Conservation (phyloP, 495 filamentous ascomycete genomes). For the Chaetomium tenue region DNA sequence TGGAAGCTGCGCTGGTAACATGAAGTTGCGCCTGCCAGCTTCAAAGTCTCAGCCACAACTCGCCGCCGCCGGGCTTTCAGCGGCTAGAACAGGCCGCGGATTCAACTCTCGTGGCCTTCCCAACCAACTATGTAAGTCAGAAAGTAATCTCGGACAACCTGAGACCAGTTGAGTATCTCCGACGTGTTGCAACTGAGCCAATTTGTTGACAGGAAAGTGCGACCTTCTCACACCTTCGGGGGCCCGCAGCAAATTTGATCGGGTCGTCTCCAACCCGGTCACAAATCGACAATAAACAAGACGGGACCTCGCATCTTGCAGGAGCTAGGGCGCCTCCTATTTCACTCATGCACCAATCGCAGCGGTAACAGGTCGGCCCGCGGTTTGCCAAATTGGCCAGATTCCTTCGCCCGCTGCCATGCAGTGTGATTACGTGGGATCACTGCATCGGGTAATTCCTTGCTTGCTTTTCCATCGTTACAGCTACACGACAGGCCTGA, state of each 20-base stretch:
- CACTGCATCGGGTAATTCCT: not conserved
- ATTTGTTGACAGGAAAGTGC: not conserved
- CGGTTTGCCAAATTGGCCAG: too few species aligned
- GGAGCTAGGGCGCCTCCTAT: not conserved
- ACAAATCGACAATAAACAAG: not conserved
- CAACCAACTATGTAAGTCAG: too few species aligned
- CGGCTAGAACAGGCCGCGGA: too few species aligned
- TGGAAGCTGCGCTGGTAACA: too few species aligned
- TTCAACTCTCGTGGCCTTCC: too few species aligned
- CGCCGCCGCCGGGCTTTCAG: too few species aligned
- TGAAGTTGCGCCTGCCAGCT: too few species aligned
- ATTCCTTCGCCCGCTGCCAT: too few species aligned
- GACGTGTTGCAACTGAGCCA: not conserved
- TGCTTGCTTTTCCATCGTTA: not conserved
- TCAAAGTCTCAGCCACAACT: too few species aligned
- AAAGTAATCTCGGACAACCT: too few species aligned
- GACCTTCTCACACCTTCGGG: not conserved
- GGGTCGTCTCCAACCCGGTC: too few species aligned
- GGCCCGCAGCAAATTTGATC: not conserved
- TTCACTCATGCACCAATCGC: not conserved
- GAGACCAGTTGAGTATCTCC: not conserved
- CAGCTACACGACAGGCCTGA: not conserved
- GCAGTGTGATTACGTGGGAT: too few species aligned
- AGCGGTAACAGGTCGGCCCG: not conserved
- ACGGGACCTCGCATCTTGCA: conserved; percentile 3